Evolutionary conservation across 805 yeast genomes (phyloP), one percentile per base, ranked within the genome.

Genomic region (Ogataea allantospora): DNA sequence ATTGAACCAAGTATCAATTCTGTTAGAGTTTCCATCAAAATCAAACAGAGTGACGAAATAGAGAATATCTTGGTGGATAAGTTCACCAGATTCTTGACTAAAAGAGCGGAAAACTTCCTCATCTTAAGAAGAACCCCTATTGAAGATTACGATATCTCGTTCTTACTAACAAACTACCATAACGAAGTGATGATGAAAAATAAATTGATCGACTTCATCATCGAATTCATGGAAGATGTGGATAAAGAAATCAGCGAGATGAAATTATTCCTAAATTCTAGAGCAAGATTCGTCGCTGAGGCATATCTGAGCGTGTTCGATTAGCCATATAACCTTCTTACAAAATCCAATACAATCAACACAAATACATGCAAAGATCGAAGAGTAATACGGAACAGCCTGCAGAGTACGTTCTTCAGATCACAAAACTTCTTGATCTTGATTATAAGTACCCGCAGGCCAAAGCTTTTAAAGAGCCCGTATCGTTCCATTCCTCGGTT

Each of bases 221-320:
- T 93, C 51, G 98, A 93, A 67, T 93, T 93, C 63, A 89, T 93
- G 98, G 98, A 93, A 64, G 99, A 89, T 57, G 99, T 93, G 13
- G 99, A 93, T 64, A 91, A 88, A 68, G 99, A 93, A 65, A 93
- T 93, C 57, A 87, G 96, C 64, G 99, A 93, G 62, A 93, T 93
- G 95, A 93, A 93, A 66, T 74, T 93, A 62, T 93, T 91, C 63
- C 76, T 93, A 61, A 93, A 93, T 58, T 96, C 99, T 10, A 78
- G 99, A 59, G 99, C 99, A 10, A 83, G 99, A 70, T 91, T 88
- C 45, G 95, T 88, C 33, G 99, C 99, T 18, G 99, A 93, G 65
- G 91, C 96, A 6, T 91, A 88, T 63, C 72, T 91, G 52, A 84
- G 89, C 28, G 95, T 93, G 35, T 88, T 88, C 58, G 95, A 87